Evolutionary conservation across 2,329 filamentous ascomycete genomes (phyloP).

Genomic region (Fusarium mundagurra): DNA sequence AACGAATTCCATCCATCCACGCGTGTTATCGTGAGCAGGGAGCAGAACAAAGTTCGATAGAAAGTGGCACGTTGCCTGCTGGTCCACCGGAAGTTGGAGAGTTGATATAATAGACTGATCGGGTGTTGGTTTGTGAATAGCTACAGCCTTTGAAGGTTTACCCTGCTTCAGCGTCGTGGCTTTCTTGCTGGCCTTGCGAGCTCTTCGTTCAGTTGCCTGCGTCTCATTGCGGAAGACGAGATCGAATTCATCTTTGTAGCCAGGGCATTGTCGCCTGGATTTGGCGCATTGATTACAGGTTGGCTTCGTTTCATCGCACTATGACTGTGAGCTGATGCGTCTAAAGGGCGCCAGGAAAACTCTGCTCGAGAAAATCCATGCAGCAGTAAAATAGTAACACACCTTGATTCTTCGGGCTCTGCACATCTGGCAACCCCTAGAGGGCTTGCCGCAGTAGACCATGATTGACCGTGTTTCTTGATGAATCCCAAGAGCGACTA

Average conservation of each 20-base stretch:
- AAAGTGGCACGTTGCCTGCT: conserved; percentile 68
- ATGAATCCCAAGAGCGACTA: background rate
- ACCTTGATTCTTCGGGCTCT: conserved; percentile 79
- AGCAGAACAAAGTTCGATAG: conserved; percentile 68
- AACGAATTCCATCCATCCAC: conserved; percentile 69
- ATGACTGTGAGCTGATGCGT: conserved; percentile 21
- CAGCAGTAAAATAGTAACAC: conserved; percentile 40
- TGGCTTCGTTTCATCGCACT: conserved; percentile 76
- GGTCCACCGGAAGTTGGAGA: conserved; percentile 60
- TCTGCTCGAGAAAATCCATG: background rate
- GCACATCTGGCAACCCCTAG: conserved; percentile 78
- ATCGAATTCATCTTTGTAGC: conserved; percentile 77
- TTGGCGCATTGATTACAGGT: conserved; percentile 73
- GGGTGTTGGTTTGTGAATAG: conserved; percentile 29
- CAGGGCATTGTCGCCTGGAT: conserved; percentile 70
- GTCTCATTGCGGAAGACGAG: conserved; percentile 79
- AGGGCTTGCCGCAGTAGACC: conserved; percentile 74
- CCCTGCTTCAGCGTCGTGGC: conserved; percentile 50
- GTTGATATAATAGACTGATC: conserved; percentile 42
- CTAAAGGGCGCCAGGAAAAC: background rate
- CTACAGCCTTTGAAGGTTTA: conserved; percentile 32
- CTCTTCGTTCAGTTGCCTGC: conserved; percentile 71
- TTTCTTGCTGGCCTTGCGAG: conserved; percentile 65
- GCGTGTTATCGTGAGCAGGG: conserved; percentile 59
- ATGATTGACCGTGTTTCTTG: conserved; percentile 51